Percentiles rank a stretch among this genome's conserved stretches.
Conservation (phyloP, 345 rosid genomes). For the Populus tremula region DNA sequence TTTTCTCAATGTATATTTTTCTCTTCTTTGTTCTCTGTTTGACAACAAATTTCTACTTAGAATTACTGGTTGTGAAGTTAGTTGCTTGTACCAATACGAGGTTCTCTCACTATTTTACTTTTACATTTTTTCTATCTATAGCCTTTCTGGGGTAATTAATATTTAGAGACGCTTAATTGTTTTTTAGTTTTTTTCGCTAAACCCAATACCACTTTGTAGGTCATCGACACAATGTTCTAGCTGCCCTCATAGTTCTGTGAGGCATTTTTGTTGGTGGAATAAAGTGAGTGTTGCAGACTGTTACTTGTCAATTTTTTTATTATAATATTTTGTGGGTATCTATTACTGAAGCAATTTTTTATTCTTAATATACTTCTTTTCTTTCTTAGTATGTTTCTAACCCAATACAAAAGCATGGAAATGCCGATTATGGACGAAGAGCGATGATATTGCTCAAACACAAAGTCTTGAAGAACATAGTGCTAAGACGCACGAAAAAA, state of each 20-base stretch:
- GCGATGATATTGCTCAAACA: conserved; percentile 91
- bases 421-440: conserved; percentile 44
- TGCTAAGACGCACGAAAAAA: conserved; percentile 84
- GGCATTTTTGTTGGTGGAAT: conserved; percentile 99
- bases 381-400: conserved; percentile 62
- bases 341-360: not conserved
- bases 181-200: not conserved
- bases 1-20: not conserved
- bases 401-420: conserved; percentile 59
- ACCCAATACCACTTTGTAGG: conserved; percentile 34
- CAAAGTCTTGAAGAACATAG: conserved; percentile 63
- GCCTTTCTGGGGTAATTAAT: too few species aligned
- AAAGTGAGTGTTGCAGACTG: conserved; percentile 49
- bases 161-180: too few species aligned
- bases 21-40: not conserved
- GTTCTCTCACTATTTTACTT: not conserved
- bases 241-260: conserved; percentile 77
- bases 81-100: not conserved
- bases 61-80: not conserved
- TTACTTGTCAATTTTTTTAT: not conserved
- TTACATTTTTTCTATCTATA: not conserved
- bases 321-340: not conserved
- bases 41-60: not conserved
- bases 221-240: conserved; percentile 48
- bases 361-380: not conserved